Evolutionary conservation across 495 filamentous ascomycete species (phyloP).

Genomic region (Trichoderma asperelloides): DNA sequence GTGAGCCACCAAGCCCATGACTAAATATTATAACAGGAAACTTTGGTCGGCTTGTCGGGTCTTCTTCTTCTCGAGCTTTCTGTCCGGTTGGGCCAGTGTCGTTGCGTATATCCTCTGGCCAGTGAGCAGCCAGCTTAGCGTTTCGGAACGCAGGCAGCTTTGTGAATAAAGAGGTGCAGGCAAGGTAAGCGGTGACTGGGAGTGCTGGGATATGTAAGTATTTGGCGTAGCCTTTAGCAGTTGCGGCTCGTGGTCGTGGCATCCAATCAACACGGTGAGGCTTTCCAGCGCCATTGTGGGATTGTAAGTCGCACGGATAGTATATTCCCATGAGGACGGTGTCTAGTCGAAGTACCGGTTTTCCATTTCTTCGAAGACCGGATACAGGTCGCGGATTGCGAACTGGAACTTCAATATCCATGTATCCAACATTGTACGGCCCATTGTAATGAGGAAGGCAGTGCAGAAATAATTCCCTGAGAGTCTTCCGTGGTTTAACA

Average conservation of each 20-base stretch:
- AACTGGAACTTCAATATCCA: constrained; percentile 57
- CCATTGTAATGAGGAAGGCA: constrained; percentile 54
- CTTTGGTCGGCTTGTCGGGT: constrained; percentile 18
- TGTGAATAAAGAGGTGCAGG: constrained; percentile 43
- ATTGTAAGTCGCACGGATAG: constrained; percentile 46
- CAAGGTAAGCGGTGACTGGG: constrained; percentile 36
- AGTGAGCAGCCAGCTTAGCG: constrained; percentile 25
- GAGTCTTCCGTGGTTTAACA: constrained; percentile 15
- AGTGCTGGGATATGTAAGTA: constrained; percentile 38
- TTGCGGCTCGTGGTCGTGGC: constrained; percentile 35
- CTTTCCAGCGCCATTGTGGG: constrained; percentile 16
- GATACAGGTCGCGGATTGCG: constrained; percentile 31
- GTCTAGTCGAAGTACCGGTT: constrained; percentile 35
- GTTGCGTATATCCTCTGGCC: constrained; percentile 12
- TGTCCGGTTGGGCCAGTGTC: constrained; percentile 13
- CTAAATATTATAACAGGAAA: constrained; percentile 63
- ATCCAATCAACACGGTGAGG: constrained; percentile 47
- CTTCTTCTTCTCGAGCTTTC: constrained; percentile 24
- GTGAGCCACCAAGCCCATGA: constrained; percentile 56
- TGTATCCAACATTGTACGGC: constrained; percentile 52
- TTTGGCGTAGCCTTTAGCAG: constrained; percentile 44
- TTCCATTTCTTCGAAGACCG: constrained; percentile 32
- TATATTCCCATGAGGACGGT: constrained; percentile 59
- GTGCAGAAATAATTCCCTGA: constrained; percentile 34
- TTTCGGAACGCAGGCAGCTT: constrained; percentile 51